Conservation (phyloP, 495 filamentous ascomycete genomes). For the Neurospora sp. region DNA sequence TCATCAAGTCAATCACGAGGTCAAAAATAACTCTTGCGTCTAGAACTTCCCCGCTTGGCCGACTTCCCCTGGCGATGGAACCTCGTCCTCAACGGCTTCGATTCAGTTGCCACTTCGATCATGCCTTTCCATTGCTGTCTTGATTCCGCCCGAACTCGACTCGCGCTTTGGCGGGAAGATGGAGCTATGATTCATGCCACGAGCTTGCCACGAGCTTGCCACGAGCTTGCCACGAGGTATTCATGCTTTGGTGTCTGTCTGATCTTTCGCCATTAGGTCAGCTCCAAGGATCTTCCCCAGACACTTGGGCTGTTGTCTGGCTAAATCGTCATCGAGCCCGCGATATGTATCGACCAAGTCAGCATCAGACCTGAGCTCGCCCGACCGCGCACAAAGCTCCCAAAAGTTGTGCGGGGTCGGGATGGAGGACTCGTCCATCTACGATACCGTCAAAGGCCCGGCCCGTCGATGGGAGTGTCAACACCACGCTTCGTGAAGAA, state of each 20-base stretch:
- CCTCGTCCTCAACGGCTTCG: not conserved
- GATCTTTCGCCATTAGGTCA: not conserved
- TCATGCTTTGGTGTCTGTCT: not conserved
- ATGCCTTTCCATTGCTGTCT: not conserved
- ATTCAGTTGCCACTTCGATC: not conserved
- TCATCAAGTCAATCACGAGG: not conserved
- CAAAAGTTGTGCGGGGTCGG: not conserved
- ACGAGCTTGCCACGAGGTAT: not conserved
- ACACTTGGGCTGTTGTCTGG: not conserved
- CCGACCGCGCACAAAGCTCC: not conserved
- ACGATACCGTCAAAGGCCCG: not conserved
- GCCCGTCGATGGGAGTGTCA: not conserved
- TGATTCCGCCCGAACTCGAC: not conserved
- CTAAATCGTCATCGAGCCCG: not conserved
- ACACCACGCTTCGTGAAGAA: not conserved
- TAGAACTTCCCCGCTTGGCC: not conserved
- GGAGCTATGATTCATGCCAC: not conserved
- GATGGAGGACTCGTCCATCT: not conserved
- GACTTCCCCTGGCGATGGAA: not conserved
- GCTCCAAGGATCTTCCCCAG: not conserved
- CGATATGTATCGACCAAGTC: not conserved
- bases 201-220: not conserved
- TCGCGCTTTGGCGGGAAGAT: not conserved
- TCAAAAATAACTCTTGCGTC: not conserved
- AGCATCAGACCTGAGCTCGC: not conserved